Percentiles rank a stretch among this genome's conserved stretches.
Evolutionary conservation across 768 basidiomycete genomes (phyloP).

Genomic region (Kwoniella heveanensis): DNA sequence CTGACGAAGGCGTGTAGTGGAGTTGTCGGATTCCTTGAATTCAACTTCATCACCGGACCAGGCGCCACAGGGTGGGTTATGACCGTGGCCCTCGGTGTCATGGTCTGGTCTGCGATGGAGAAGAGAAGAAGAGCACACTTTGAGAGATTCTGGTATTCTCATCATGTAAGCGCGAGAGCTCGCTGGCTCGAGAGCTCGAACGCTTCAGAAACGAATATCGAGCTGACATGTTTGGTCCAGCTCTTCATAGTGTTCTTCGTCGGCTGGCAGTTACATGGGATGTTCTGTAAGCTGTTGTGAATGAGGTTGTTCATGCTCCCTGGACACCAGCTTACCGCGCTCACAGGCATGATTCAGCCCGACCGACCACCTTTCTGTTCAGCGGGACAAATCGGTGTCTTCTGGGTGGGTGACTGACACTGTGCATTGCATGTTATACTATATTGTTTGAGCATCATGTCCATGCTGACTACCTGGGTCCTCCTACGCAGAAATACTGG

Average conservation of each 20-base stretch:
- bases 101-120: constrained; percentile 84
- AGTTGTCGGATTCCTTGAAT: constrained; percentile 69
- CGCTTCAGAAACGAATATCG: too few species aligned
- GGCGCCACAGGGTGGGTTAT: constrained; percentile 83
- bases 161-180: constrained; percentile 48
- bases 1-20: constrained; percentile 54
- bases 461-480: not conserved
- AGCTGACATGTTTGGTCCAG: too few species aligned
- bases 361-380: constrained; percentile 87
- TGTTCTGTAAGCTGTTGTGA: constrained; percentile 63
- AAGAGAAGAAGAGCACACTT: constrained; percentile 75
- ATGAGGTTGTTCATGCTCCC: not conserved
- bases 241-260: constrained; percentile 91
- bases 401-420: constrained; percentile 72
- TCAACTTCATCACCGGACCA: constrained; percentile 71
- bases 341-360: constrained; percentile 62
- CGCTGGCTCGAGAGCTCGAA: too few species aligned
- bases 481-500: constrained; percentile 49
- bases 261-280: constrained; percentile 90
- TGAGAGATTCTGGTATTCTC: constrained; percentile 61
- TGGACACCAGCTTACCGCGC: not conserved
- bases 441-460: too few species aligned
- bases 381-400: constrained; percentile 80
- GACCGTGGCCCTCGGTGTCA: constrained; percentile 67
- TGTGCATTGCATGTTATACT: too few species aligned